These are phyloP conservation scores for Xylaria grammica DNA, from an alignment of 495 filamentous ascomycete species.

Conservation along the genomic window DNA sequence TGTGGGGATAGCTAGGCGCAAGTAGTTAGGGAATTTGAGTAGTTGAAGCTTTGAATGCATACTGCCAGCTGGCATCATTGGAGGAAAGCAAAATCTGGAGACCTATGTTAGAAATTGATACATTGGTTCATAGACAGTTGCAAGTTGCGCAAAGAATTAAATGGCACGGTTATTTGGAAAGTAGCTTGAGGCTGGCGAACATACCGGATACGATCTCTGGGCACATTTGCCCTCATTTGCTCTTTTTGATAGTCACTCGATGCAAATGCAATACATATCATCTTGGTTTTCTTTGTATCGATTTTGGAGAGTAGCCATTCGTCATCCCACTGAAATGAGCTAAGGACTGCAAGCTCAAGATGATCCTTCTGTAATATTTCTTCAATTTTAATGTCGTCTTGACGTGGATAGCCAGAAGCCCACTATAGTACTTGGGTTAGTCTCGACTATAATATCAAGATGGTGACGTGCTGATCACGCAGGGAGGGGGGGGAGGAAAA, in stretches of 20 bases:
- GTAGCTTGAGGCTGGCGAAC: not conserved
- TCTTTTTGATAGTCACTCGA: slow-evolving; percentile 55
- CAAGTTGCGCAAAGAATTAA: not conserved
- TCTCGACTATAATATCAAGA: not conserved
- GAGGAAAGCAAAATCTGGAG: slow-evolving; percentile 74
- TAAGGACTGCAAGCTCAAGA: slow-evolving; percentile 78
- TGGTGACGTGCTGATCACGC: too few relatives aligned
- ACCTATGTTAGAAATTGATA: not conserved
- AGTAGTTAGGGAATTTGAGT: slow-evolving; percentile 68
- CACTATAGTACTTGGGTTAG: slow-evolving; percentile 42
- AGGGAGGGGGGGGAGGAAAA: not conserved
- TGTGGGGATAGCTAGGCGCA: slow-evolving; percentile 79
- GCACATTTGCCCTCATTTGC: slow-evolving; percentile 56
- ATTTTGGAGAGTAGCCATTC: slow-evolving; percentile 52
- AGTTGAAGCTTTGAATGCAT: slow-evolving; percentile 95
- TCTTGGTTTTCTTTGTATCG: slow-evolving; percentile 44
- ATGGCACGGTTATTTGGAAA: not conserved
- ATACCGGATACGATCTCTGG: slow-evolving; percentile 48
- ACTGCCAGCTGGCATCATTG: slow-evolving; percentile 52
- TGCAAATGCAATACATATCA: slow-evolving; percentile 50
- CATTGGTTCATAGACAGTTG: not conserved
- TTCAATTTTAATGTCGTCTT: slow-evolving; percentile 85
- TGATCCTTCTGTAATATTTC: slow-evolving; percentile 79
- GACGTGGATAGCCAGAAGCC: slow-evolving; percentile 59
- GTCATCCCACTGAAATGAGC: slow-evolving; percentile 85